These are phyloP conservation scores for Candida odintsovae DNA, from an alignment of 805 yeast species.

Conservation along the genomic window DNA sequence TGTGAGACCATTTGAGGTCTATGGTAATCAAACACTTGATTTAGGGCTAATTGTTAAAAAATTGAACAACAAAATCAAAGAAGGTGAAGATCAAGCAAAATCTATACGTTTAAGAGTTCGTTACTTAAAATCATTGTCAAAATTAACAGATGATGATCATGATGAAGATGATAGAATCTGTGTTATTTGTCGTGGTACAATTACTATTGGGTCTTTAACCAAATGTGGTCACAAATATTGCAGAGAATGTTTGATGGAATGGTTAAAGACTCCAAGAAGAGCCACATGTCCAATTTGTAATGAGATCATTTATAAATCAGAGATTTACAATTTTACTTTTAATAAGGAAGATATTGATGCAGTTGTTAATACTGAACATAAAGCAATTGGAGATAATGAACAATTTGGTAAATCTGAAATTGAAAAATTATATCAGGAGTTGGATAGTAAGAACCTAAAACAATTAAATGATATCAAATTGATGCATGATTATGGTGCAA, in stretches of 20 bases:
- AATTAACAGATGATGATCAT: slow-evolving; percentile 14
- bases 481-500: slow-evolving; percentile 66
- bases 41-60: not conserved
- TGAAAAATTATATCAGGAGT: slow-evolving; percentile 24
- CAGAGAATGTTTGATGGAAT: slow-evolving; percentile 66
- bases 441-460: slow-evolving; percentile 35
- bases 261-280: slow-evolving; percentile 48
- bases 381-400: slow-evolving; percentile 12
- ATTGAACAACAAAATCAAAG: slow-evolving; percentile 7
- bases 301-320: slow-evolving; percentile 36
- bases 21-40: slow-evolving; percentile 15
- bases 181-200: slow-evolving; percentile 69
- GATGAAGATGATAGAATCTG: slow-evolving; percentile 42
- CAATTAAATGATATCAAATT: slow-evolving; percentile 41
- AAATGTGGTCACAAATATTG: slow-evolving; percentile 94
- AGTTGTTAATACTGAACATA: slow-evolving; percentile 30
- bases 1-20: slow-evolving; percentile 46
- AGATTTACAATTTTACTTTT: slow-evolving; percentile 66
- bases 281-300: slow-evolving; percentile 81
- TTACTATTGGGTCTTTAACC: slow-evolving; percentile 72
- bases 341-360: slow-evolving; percentile 48
- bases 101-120: slow-evolving; percentile 35
- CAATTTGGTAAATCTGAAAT: slow-evolving; percentile 5
- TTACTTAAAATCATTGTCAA: slow-evolving; percentile 41
- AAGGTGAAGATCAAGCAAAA: slow-evolving; percentile 14